Conservation (phyloP, 208 protist genomes). For the Acanthamoeba rhysodes region DNA sequence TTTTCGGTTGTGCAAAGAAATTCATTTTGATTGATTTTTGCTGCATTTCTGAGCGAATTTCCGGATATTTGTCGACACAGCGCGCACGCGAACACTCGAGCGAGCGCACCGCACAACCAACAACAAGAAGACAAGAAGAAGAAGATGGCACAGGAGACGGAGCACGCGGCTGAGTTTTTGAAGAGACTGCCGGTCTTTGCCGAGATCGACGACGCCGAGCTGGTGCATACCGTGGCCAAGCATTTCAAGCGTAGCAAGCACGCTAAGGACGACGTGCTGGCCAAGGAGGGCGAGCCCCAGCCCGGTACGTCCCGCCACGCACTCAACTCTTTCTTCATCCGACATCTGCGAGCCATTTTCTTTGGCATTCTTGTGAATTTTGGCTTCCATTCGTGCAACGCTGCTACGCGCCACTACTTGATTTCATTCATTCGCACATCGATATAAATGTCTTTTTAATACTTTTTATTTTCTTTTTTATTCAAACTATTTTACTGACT, state of each 20-base stretch:
- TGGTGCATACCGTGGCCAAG: not conserved
- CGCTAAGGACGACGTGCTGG: conserved; percentile 32
- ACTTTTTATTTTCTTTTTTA: too few relatives aligned
- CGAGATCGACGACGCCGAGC: conserved; percentile 12
- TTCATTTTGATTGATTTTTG: too few relatives aligned
- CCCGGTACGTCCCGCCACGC: not conserved
- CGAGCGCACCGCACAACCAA: not conserved
- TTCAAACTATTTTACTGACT: too few relatives aligned
- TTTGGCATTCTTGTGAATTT: too few relatives aligned
- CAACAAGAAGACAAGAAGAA: not conserved
- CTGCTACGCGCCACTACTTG: not conserved
- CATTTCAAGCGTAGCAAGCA: conserved; percentile 7
- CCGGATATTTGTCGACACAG: not conserved
- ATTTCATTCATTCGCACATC: not conserved
- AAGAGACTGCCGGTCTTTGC: conserved; percentile 47
- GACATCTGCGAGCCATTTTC: too few relatives aligned
- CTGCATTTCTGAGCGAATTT: too few relatives aligned
- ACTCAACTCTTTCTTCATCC: not conserved
- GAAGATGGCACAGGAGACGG: not conserved
- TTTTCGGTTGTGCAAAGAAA: not conserved
- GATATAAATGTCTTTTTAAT: too few relatives aligned
- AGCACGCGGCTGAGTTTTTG: not conserved
- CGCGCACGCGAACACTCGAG: not conserved
- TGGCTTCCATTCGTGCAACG: too few relatives aligned
- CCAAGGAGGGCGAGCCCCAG: conserved; percentile 73